phyloP scores from a whole-genome alignment of 2,329 filamentous ascomycete species.

The Penicillium sp. region DNA sequence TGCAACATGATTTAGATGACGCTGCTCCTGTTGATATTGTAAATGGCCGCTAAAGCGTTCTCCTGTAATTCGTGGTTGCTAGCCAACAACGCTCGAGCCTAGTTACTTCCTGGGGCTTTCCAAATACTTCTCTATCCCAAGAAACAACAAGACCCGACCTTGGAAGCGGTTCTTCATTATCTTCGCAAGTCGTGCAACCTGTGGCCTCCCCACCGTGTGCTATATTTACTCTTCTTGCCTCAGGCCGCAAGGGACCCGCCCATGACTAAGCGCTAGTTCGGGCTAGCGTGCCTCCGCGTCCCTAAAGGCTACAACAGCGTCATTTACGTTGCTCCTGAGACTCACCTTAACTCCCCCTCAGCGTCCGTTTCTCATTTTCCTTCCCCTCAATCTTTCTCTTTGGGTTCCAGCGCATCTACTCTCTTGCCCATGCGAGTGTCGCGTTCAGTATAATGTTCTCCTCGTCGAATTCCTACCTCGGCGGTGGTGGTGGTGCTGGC shows the following conservation, averaged over 20 bases:
- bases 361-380: slow-evolving; percentile 28
- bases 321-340: slow-evolving; percentile 34
- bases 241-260: background rate
- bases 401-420: slow-evolving; percentile 16
- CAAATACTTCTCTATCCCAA: background rate
- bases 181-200: background rate
- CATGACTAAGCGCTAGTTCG: slow-evolving; percentile 24
- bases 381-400: slow-evolving; percentile 24
- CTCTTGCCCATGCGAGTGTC: slow-evolving; percentile 30
- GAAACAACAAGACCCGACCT: background rate
- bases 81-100: background rate
- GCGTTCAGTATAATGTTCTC: slow-evolving; percentile 71
- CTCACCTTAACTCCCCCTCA: slow-evolving; percentile 18
- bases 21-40: background rate
- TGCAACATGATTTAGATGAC: background rate
- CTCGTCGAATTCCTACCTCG: slow-evolving; percentile 81
- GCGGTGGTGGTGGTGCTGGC: slow-evolving; percentile 75
- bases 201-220: background rate
- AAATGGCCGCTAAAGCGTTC: background rate
- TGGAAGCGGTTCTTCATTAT: background rate
- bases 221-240: background rate
- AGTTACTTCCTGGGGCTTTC: background rate
- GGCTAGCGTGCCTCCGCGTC: slow-evolving; percentile 33
- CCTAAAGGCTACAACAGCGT: slow-evolving; percentile 26
- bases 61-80: background rate